Base-by-base conservation (phyloP, 2,329 filamentous ascomycete genomes). In the Trichoderma koningii region DNA sequence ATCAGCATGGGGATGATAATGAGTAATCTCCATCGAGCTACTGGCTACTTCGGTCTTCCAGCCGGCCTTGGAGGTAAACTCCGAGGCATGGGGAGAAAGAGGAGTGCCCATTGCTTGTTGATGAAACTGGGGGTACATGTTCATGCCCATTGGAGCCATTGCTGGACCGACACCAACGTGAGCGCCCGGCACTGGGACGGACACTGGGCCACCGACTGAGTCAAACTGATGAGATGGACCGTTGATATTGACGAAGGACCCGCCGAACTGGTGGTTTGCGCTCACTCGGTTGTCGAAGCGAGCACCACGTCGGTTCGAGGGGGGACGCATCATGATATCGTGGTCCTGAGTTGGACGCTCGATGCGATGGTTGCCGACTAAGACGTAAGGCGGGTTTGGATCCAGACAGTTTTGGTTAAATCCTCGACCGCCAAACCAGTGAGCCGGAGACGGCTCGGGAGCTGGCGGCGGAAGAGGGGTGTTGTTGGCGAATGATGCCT, bases 11-110 rank as follows among this genome's bases (percentile, higher is more conserved):
- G 50, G 21, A 7, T 41, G 21, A 5, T n/a, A 21, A 28, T 34
- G 21, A 7, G 14, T 55, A 9, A 26, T 28, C 10, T 30, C 47
- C 41, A 55, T 74, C 78, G 73, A 30, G 42, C 55, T 38, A 28
- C n/a, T 41, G 41, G 55, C 44, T 74, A 83, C 83, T 78, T 87
- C 83, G 70, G 75, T 78, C 73, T 86, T 87, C 88, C 81, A 89
- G 51, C 73, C 74, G 61, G 73, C 76, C 28, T 79, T 78, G 4
- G 87, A 84, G 14, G 87, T 91, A 70, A 93, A 93, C 73, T 93
- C 90, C 5, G 85, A 88, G 28, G 89, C 90, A 69, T 90, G 87
- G 14, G 90, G 89, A 19, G 90, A 92, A 48, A 93, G 80, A 7
- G 87, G 82, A 19, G 88, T 90, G 28, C 87, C 85, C 67, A 85